A percentile compares a stretch with the other conserved stretches of the same genome.
Evolutionary conservation across 352 stramenopile genomes (phyloP).

Genomic region (Phytopythium aichiense): DNA sequence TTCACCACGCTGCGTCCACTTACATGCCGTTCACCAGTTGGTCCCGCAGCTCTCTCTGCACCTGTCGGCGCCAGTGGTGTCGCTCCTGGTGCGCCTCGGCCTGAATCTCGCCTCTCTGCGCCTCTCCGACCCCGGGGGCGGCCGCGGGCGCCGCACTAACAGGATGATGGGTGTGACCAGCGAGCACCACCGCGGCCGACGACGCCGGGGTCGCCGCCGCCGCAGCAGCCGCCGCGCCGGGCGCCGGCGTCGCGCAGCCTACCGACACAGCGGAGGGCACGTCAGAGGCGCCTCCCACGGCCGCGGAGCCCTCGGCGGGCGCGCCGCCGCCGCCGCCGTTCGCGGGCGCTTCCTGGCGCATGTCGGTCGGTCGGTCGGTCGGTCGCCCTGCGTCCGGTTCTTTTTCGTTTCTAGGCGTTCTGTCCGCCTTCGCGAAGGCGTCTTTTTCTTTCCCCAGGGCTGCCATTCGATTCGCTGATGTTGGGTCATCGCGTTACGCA

Average conservation of each 20-base stretch:
- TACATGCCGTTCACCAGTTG: conserved; percentile 32
- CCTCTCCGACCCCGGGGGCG: neutral
- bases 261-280: neutral
- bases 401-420: neutral
- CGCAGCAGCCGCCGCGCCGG: neutral
- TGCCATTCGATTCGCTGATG: neutral
- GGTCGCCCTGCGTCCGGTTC: neutral
- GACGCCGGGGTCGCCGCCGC: neutral
- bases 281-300: neutral
- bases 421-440: neutral
- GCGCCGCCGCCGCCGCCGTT: conserved; percentile 6
- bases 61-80: conserved; percentile 27
- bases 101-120: neutral
- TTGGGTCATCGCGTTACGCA: conserved; percentile 1
- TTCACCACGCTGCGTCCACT: neutral
- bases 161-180: conserved; percentile 1
- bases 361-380: neutral
- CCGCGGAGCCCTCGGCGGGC: neutral
- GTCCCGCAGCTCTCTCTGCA: conserved; percentile 30
- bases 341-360: conserved; percentile 4
- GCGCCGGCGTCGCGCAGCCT: neutral
- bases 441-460: neutral
- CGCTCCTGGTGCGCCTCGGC: neutral
- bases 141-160: neutral
- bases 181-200: neutral